Conservation (phyloP, 257 asterid species). For the Jasminum sambac region DNA sequence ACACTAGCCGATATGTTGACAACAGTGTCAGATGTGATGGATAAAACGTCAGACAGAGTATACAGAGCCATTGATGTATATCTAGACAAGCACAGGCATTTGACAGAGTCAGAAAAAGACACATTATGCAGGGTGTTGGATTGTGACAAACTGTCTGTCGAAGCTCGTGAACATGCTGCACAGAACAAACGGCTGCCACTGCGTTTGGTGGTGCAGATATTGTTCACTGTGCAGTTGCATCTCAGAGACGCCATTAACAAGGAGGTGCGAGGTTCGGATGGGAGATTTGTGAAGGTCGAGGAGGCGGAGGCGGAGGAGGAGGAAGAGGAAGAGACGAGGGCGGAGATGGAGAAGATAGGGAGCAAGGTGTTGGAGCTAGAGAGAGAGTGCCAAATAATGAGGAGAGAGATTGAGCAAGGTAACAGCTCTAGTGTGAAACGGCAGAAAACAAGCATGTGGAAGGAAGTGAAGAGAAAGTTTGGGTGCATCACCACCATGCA, state of each 20-base stretch:
- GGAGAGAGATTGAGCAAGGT: conserved; percentile 51
- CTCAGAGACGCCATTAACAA: conserved; percentile 44
- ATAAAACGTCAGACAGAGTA: conserved; percentile 45
- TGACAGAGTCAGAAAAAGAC: conserved; percentile 65
- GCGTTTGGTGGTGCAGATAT: conserved; percentile 64
- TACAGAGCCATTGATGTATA: conserved; percentile 70
- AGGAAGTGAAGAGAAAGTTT: conserved; percentile 82
- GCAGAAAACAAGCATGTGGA: conserved; percentile 63
- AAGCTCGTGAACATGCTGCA: conserved; percentile 72
- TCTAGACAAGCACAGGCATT: conserved; percentile 62
- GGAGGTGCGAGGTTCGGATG: conserved; percentile 24
- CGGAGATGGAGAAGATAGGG: conserved; percentile 70
- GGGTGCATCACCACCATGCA: conserved; percentile 52
- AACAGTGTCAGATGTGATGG: conserved; percentile 46
- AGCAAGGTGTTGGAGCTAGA: conserved; percentile 65
- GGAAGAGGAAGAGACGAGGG: conserved; percentile 37
- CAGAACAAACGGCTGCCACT: conserved; percentile 61
- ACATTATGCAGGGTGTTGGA: conserved; percentile 58
- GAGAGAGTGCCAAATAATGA: conserved; percentile 54
- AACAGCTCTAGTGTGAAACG: conserved; percentile 13
- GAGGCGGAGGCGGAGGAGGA: conserved; percentile 31
- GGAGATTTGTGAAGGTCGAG: conserved; percentile 21
- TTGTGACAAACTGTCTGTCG: conserved; percentile 55
- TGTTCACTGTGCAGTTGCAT: conserved; percentile 60
- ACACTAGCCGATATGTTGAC: conserved; percentile 44